Percentiles rank a stretch among this genome's conserved stretches.
These are phyloP conservation scores for Beta lomatogona DNA, from an alignment of 179 eudicot species.

Conservation along the genomic window DNA sequence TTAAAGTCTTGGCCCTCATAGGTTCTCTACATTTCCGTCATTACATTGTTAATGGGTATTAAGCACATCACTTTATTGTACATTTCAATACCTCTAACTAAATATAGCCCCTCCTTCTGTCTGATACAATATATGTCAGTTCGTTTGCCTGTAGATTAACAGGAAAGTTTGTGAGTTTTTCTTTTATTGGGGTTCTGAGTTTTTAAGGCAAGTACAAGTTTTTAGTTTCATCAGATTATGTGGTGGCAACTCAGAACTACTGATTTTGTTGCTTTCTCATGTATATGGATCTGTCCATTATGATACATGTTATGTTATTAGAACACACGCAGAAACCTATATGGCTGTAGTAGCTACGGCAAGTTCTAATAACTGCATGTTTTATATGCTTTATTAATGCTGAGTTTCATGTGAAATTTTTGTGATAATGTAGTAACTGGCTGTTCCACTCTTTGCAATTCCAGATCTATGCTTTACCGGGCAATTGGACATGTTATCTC, in stretches of 20 bases:
- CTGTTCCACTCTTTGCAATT: conserved; percentile 11
- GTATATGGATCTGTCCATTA: background rate
- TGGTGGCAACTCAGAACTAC: background rate
- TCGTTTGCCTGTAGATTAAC: background rate
- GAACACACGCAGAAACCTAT: background rate
- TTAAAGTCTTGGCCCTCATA: background rate
- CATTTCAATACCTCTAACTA: background rate
- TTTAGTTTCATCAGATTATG: background rate
- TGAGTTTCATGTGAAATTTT: background rate
- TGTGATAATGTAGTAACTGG: background rate
- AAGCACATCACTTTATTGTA: background rate
- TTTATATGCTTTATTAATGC: background rate
- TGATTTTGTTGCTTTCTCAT: background rate
- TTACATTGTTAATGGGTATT: background rate
- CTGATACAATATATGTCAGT: background rate
- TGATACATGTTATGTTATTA: background rate
- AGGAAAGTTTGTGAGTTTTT: too few species aligned
- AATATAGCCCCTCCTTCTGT: background rate
- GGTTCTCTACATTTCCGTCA: background rate
- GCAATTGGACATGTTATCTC: conserved; percentile 75
- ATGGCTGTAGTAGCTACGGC: background rate
- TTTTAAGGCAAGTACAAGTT: background rate
- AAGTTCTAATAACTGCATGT: background rate
- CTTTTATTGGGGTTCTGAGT: background rate
- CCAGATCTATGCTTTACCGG: conserved; percentile 74